Evolutionary conservation across 2,329 filamentous ascomycete genomes (phyloP), one percentile per base, ranked within the genome.

Genomic region (Chrysosporium queenslandicum): DNA sequence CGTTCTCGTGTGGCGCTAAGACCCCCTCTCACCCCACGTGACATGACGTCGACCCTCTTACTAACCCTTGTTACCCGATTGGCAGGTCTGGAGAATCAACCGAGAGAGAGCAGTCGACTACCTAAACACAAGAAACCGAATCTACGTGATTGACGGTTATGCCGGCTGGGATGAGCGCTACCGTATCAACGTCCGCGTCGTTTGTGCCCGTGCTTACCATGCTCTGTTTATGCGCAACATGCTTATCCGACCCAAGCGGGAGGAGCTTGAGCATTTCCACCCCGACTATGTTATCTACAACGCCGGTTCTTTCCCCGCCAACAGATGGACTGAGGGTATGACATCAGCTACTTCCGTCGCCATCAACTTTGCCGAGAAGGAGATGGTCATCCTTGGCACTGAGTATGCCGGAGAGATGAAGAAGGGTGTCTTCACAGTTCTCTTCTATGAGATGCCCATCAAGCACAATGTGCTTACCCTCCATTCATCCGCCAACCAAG

Each of bases 231-330:
- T 98, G 92, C 87, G 90, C 69, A 98, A 98, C 80, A 98, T 98
- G 92, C 86, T 98, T 68, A 98, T 98, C 77, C 86, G 92, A 63
- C 92, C 92, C 58, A 78, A 83, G 50, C 81, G 81, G 58, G 87
- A 94, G 74, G 90, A 98, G 78, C 84, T 98, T 52, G 86, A 95
- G 77, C 82, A 88, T 75, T 98, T 98, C 82, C 87, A 95, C 73
- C 92, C 92, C 64, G 91, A 98, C 78, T 98, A 98, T 78, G 91
- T 91, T 66, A 97, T 98, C 77, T 98, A 98, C 85, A 98, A 98
- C 71, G 92, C 90, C 58, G 92, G 92, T 62, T 87, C 87, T 58
- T 98, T 98, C 86, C 92, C 92, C 43, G 92, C 92, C 68, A 98
- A 98, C 79, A 84, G 91, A 73, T 98, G 85, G 76, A 98, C 92